Percentiles rank a stretch among this genome's conserved stretches.
phyloP scores from a whole-genome alignment of 2,329 filamentous ascomycete species.

The Trichoderma endophyticum region DNA sequence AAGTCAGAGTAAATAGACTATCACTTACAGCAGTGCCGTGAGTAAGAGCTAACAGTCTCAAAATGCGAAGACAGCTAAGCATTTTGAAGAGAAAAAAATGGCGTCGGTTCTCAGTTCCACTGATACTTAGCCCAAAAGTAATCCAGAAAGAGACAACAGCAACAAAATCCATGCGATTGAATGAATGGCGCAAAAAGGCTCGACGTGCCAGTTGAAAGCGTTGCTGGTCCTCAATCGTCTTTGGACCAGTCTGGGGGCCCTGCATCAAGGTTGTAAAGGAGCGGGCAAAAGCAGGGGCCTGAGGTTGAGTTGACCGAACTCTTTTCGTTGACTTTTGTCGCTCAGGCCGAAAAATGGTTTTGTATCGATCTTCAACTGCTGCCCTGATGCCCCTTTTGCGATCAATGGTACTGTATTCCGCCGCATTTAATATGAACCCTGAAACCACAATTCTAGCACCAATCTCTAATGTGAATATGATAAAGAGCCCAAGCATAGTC shows the following conservation, averaged over 20 bases:
- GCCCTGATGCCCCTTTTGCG: slow-evolving; percentile 70
- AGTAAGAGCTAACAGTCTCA: slow-evolving; percentile 86
- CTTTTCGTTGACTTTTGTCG: slow-evolving; percentile 65
- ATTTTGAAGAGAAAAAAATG: slow-evolving; percentile 92
- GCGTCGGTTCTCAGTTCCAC: slow-evolving; percentile 62
- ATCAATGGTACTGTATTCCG: slow-evolving; percentile 89
- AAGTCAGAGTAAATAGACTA: neutral
- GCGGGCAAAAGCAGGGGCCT: slow-evolving; percentile 66
- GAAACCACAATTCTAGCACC: slow-evolving; percentile 85
- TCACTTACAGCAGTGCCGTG: slow-evolving; percentile 79
- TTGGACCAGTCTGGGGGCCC: slow-evolving; percentile 52
- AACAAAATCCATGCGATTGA: slow-evolving; percentile 92
- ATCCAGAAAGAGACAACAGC: slow-evolving; percentile 96
- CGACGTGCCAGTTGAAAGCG: slow-evolving; percentile 82
- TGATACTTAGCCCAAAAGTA: slow-evolving; percentile 70
- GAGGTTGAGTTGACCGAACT: slow-evolving; percentile 43
- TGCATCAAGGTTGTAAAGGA: slow-evolving; percentile 79
- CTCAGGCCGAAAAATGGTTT: slow-evolving; percentile 76
- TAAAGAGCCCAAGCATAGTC: slow-evolving; percentile 77
- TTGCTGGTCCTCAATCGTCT: slow-evolving; percentile 72
- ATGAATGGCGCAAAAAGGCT: slow-evolving; percentile 90
- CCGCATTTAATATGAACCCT: slow-evolving; percentile 84
- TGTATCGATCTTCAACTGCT: slow-evolving; percentile 72
- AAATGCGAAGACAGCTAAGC: slow-evolving; percentile 90
- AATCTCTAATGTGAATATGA: slow-evolving; percentile 85